Evolutionary conservation across 2,329 filamentous ascomycete genomes (phyloP).

Genomic region (Pseudogymnoascus sp.): DNA sequence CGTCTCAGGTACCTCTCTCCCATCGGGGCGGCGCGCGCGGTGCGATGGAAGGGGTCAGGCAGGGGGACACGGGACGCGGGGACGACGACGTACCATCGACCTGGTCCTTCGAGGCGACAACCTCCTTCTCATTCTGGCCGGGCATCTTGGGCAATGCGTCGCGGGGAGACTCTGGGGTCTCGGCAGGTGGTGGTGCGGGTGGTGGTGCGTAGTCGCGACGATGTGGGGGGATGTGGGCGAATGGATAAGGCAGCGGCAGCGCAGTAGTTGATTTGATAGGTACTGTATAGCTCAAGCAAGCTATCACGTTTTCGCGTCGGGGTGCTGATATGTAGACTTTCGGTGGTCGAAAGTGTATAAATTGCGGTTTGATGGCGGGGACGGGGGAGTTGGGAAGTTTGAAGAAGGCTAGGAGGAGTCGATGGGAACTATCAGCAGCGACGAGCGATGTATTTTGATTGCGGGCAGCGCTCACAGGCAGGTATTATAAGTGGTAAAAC

Average conservation of each 20-base stretch:
- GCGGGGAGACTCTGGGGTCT: not conserved
- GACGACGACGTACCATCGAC: slow-evolving; percentile 23
- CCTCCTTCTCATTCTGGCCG: slow-evolving; percentile 18
- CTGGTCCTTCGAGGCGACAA: slow-evolving; percentile 18
- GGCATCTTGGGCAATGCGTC: slow-evolving; percentile 18
- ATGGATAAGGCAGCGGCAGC: not conserved
- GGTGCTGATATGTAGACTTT: not conserved
- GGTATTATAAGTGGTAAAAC: slow-evolving; percentile 9
- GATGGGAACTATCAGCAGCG: not conserved
- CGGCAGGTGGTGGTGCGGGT: not conserved
- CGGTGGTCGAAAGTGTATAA: not conserved
- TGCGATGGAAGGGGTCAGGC: not conserved
- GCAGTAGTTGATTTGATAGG: not conserved
- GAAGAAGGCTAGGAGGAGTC: not conserved
- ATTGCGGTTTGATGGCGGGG: not conserved
- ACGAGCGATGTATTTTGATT: slow-evolving; percentile 4
- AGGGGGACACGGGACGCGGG: not conserved
- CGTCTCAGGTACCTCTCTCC: not conserved
- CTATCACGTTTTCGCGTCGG: not conserved
- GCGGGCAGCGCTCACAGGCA: slow-evolving; percentile 4
- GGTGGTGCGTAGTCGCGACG: not conserved
- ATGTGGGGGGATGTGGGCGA: not conserved
- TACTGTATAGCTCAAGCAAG: not conserved
- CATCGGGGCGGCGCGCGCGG: slow-evolving; percentile 9
- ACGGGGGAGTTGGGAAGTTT: not conserved